These are phyloP conservation scores for Eimeria falciformis DNA, from an alignment of 169 alveolate species.

Conservation along the genomic window DNA sequence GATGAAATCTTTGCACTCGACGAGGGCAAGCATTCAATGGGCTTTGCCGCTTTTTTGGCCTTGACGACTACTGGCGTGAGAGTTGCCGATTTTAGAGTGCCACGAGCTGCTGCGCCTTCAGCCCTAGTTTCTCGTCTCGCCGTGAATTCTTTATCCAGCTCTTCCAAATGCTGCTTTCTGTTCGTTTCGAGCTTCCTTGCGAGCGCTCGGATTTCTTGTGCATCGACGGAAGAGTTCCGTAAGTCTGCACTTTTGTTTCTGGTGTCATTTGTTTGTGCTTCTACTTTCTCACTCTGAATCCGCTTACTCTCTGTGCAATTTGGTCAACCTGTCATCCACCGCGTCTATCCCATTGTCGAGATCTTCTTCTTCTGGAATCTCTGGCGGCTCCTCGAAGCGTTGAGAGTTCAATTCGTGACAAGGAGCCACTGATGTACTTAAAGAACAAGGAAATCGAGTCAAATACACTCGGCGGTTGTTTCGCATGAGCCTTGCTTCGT, in stretches of 20 bases:
- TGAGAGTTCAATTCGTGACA: conserved; percentile 16
- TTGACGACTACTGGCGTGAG: background rate
- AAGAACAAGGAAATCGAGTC: background rate
- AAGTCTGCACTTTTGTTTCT: background rate
- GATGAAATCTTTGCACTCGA: background rate
- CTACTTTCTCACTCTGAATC: conserved; percentile 1
- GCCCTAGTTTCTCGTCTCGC: background rate
- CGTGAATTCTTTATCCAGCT: background rate
- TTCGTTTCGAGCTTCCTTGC: background rate
- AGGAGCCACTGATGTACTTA: background rate
- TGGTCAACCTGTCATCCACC: background rate
- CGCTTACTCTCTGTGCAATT: background rate
- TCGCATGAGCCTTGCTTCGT: background rate
- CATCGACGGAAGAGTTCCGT: background rate
- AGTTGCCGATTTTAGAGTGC: background rate
- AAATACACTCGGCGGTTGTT: background rate
- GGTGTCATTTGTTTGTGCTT: background rate
- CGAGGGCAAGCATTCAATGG: conserved; percentile 14
- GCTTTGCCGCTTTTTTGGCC: background rate
- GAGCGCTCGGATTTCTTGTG: background rate
- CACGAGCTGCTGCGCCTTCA: background rate
- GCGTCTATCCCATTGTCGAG: background rate
- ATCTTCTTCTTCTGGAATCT: conserved; percentile 41
- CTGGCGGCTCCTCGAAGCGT: background rate
- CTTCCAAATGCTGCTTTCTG: background rate